These are phyloP conservation scores for Solanum lignicaule DNA, from an alignment of 257 asterid genomes.

Conservation along the genomic window DNA sequence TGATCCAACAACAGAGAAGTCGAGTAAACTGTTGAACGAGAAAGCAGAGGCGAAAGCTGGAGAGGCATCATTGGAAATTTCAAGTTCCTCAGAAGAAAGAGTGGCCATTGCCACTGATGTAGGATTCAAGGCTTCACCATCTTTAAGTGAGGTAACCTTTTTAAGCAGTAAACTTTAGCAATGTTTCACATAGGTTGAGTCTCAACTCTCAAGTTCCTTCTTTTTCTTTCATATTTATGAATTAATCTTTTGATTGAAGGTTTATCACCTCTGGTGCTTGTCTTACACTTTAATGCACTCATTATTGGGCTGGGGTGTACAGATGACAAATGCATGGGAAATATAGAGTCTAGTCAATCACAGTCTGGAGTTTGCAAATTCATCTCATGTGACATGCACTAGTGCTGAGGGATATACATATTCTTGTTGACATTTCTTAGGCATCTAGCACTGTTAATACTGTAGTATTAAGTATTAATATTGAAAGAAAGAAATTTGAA, in stretches of 20 bases:
- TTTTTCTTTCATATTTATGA: neutral
- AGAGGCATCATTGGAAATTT: slow-evolving; percentile 16
- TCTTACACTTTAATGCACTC: neutral
- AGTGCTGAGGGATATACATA: neutral
- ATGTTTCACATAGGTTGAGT: neutral
- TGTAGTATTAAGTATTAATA: neutral
- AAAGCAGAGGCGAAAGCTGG: slow-evolving; percentile 7
- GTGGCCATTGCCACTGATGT: slow-evolving; percentile 5
- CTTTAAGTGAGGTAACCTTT: slow-evolving; percentile 18
- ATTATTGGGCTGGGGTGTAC: neutral
- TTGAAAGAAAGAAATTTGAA: neutral
- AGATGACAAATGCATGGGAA: neutral
- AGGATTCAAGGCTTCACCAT: slow-evolving; percentile 14
- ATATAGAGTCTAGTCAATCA: neutral
- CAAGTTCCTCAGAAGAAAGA: slow-evolving; percentile 8
- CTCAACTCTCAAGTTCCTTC: neutral
- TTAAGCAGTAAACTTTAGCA: neutral
- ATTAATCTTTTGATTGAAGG: neutral
- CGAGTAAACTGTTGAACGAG: slow-evolving; percentile 3
- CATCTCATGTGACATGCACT: neutral
- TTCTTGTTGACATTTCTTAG: neutral
- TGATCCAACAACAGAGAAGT: slow-evolving; percentile 8
- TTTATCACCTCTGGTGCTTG: neutral
- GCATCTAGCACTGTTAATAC: neutral
- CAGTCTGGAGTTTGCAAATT: neutral